Percentiles rank a stretch among this genome's conserved stretches.
Conservation (phyloP, 2,329 filamentous ascomycete species). For the Trichoderma arundinaceum region DNA sequence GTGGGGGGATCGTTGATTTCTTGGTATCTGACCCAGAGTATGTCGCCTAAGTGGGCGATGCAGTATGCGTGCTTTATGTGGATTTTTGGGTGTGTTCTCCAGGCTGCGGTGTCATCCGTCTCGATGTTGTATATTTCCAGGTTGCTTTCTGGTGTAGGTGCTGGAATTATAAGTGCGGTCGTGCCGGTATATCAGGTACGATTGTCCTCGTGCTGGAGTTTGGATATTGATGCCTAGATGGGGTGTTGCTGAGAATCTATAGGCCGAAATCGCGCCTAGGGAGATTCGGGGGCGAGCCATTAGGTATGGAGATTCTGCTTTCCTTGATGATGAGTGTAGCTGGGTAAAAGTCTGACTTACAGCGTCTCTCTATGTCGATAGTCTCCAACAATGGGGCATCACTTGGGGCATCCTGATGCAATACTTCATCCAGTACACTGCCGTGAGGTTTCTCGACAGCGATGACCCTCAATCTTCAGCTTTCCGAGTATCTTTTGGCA, state of each 20-base stretch:
- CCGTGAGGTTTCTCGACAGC: conserved; percentile 57
- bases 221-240: neutral
- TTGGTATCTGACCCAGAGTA: conserved; percentile 57
- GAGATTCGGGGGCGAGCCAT: conserved; percentile 66
- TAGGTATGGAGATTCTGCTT: conserved; percentile 32
- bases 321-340: neutral
- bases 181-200: conserved; percentile 68
- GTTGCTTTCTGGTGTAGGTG: conserved; percentile 72
- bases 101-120: conserved; percentile 68
- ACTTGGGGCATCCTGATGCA: conserved; percentile 72
- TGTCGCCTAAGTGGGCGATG: conserved; percentile 56
- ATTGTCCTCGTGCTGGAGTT: neutral
- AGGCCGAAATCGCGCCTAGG: conserved; percentile 65
- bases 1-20: conserved; percentile 63
- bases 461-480: conserved; percentile 58
- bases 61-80: conserved; percentile 58
- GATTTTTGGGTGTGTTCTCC: conserved; percentile 59
- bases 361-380: conserved; percentile 18
- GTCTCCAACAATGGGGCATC: conserved; percentile 72
- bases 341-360: neutral
- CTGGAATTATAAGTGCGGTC: conserved; percentile 75
- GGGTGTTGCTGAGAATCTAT: neutral
- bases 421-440: conserved; percentile 70
- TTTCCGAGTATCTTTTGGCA: conserved; percentile 66
- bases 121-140: conserved; percentile 75